Base-by-base conservation (phyloP, 352 stramenopile species). In the Phytophthora podocarpi region DNA sequence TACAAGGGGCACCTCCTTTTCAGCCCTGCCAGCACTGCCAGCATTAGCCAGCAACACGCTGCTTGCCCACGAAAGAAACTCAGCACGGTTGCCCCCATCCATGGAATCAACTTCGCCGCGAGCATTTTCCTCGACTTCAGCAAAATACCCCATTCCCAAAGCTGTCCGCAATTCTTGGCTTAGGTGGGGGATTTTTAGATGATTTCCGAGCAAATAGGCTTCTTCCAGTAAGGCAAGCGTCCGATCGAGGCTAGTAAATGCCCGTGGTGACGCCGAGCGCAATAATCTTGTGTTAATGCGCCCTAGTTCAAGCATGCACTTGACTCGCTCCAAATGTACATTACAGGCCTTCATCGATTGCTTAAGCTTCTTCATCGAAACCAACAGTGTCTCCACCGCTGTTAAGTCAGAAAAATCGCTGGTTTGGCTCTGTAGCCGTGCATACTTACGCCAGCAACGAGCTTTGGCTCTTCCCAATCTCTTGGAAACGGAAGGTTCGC, bases 361-460 rank as follows among this genome's bases (percentile, higher is more conserved):
- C 37, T 87, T 80, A 8, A 90, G 56, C 15, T 66, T 77, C 48
- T 79, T 82, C 64, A 87, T 74, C 6, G 64, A 64, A 13, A 41
- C 8, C 1, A 87, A 30, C 13, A 92, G 31, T 4, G 65, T 47
- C 28, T 87, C 63, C 16, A 81, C 63, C 51, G 54, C 60, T 11
- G 51, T 23, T 41, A 50, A 23, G 35, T 72, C 42, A 30, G 40
- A 49, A 23, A 72, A 64, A 28, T 80, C 48, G 21, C 21, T 56
- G 13, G 27, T 45, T 21, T 58, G 40, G 45, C 48, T 66, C 32
- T 71, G 79, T 31, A 87, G 52, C 21, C 58, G 68, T 4, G 72
- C 61, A 16, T 77, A 67, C 28, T 87, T 87, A 15, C 83, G 77
- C 55, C 74, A 86, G 28, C 80, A 89, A 37, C 79, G 72, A 34